Evolutionary conservation across 2,329 filamentous ascomycete genomes (phyloP).

Genomic region (Dactylellina drechsleri): DNA sequence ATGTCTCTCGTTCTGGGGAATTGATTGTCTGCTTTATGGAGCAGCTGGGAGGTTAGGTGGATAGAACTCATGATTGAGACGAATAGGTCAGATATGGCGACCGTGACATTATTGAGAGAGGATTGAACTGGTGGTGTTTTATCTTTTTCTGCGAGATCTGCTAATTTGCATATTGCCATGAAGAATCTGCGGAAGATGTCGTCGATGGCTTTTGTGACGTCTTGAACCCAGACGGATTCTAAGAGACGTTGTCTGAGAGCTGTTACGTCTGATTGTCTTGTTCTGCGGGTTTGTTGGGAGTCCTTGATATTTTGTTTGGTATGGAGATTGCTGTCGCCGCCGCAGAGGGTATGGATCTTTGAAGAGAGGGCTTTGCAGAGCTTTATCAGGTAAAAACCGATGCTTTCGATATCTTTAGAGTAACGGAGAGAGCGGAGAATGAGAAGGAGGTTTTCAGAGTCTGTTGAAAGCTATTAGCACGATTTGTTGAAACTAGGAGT

Average conservation of each 20-base stretch:
- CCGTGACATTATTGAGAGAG: slow-evolving; percentile 12
- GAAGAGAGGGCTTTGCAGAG: slow-evolving; percentile 38
- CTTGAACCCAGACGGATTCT: slow-evolving; percentile 33
- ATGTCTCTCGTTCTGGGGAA: slow-evolving; percentile 34
- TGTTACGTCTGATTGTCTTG: slow-evolving; percentile 31
- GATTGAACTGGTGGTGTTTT: slow-evolving; percentile 6
- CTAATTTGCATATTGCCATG: slow-evolving; percentile 35
- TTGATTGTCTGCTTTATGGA: slow-evolving; percentile 26
- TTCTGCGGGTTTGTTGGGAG: slow-evolving; percentile 18
- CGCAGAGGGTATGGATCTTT: slow-evolving; percentile 35
- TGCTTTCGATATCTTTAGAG: slow-evolving; percentile 19
- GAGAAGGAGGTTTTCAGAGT: slow-evolving; percentile 18
- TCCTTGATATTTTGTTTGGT: not conserved
- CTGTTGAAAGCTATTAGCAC: slow-evolving; percentile 1
- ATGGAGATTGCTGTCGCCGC: slow-evolving; percentile 1
- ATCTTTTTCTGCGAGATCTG: slow-evolving; percentile 9
- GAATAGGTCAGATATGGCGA: slow-evolving; percentile 33
- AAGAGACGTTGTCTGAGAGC: slow-evolving; percentile 19
- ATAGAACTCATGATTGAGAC: slow-evolving; percentile 52
- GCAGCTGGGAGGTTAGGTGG: slow-evolving; percentile 39
- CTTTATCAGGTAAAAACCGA: slow-evolving; percentile 17
- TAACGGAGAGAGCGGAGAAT: slow-evolving; percentile 36
- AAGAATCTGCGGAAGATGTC: slow-evolving; percentile 45
- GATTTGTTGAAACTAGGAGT: not conserved
- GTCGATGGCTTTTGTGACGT: slow-evolving; percentile 33